Base-by-base conservation (phyloP, 2,329 filamentous ascomycete genomes). In the Pestalotiopsis sp. region DNA sequence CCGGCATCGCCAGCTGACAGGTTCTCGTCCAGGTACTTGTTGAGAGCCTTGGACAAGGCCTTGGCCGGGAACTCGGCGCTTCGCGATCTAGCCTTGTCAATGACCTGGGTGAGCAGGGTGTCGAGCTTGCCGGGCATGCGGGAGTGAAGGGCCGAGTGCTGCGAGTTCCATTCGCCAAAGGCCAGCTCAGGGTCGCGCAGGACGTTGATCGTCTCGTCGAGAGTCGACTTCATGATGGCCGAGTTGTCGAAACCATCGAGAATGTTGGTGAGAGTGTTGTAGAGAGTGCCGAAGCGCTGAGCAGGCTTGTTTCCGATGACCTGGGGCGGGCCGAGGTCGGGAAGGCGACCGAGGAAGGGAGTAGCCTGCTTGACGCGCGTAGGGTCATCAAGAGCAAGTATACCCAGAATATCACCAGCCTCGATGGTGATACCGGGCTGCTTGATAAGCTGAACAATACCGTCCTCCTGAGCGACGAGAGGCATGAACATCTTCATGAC, bases 401-500 rank as follows among this genome's bases (percentile, higher is more conserved):
- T 98, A 84, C 95, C 96, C n/a, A 99, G 90, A 70, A 99, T 98
- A 79, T 99, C 96, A 81, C 96, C 96, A 78, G 96, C 96, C 81
- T 98, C 95, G 62, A 99, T 92, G 20, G 94, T 97, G n/a, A 96
- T 93, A 80, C 96, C 96, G 71, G 96, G 96, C 84, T 98, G 96
- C 89, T 99, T 99, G 87, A 99, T 97, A 76, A 99, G 89, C 84
- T 98, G 96, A 68, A 99, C 95, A 67, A 97, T 88, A 85, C 96
- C 96, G 76, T 97, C 96, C 81, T 99, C 96, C 79, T 95, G 92
- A 2, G 96, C 93, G 70, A 99, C 88, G 67, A 99, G 87, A 77
- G 96, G 96, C 96, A 99, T 99, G 88, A 98, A 98, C 96, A 99
- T 99, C 88, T 99, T 99, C 96, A 99, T 99, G 82, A 99, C 96